Evolutionary conservation across 2,329 filamentous ascomycete species (phyloP), one percentile per base, ranked within the genome.

Genomic region (Penicillium occitanis): DNA sequence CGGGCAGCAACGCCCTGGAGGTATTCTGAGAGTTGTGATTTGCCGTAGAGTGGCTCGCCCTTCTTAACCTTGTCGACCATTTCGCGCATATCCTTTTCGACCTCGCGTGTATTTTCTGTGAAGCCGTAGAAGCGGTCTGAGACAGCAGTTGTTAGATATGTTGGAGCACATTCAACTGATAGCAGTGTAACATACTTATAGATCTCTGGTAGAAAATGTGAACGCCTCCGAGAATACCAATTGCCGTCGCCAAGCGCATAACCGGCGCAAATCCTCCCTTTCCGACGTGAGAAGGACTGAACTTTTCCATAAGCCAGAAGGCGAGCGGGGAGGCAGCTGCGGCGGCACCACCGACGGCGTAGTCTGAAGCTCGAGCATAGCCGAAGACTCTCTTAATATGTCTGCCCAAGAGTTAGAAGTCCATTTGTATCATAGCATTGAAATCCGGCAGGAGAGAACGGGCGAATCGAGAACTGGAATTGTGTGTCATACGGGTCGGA

Each of bases 1-100:
- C 95, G 86, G 67, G 92, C 88, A 62, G 95, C 93, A 46, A 97
- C 90, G 67, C 94, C 95, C 81, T 99, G 95, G 84, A 97, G 90
- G 81, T 97, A 92, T 69, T 93, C 89, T 66, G 90, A 90, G 73
- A 97, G 81, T 63, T 82, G 82, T 74, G 89, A 92, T 73, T 86
- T 87, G 74, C 95, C 95, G 80, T 99, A 99, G 59, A 98, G 84
- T 42, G 95, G 86, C 83, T 96, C 87, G 70, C 94, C 94, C 67
- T 86, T 87, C 87, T 98, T 99, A 77, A 98, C 93, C 82, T 94
- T 96, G 78, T 89, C 87, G 44, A 97, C 93, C 95, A 99, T 99
- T 81, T 99, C 95, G 70, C 88, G 87, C 93, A 98, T 98, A 78
- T 99, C 95, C 90, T 96, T 90, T 70, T 97, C 91, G 66, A 95